These are phyloP conservation scores for Simplicillium aogashimaense DNA, from an alignment of 2,329 filamentous ascomycete species.

Conservation along the genomic window DNA sequence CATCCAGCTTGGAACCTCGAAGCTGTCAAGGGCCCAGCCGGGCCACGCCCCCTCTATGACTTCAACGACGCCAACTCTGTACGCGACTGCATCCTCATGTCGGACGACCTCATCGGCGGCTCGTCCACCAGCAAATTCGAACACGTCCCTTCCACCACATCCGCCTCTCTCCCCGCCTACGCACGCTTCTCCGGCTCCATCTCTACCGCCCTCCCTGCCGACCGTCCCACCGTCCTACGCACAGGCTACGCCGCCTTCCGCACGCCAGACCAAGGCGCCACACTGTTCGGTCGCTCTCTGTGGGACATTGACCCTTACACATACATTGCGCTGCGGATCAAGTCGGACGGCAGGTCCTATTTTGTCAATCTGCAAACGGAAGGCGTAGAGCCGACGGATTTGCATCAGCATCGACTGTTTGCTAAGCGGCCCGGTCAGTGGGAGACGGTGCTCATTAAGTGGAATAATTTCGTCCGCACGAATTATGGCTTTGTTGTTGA, in stretches of 20 bases:
- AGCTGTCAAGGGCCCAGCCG: conserved; percentile 53
- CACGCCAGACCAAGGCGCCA: conserved; percentile 65
- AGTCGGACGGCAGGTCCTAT: conserved; percentile 85
- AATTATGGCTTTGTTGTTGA: conserved; percentile 89
- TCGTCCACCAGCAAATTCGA: conserved; percentile 69
- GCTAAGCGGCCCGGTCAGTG: conserved; percentile 71
- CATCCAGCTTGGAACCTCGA: conserved; percentile 56
- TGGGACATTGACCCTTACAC: conserved; percentile 88
- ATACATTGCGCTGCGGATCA: conserved; percentile 80
- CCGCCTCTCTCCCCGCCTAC: conserved; percentile 33
- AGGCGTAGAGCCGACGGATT: conserved; percentile 83
- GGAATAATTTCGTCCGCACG: conserved; percentile 88
- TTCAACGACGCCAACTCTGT: conserved; percentile 45
- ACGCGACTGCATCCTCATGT: conserved; percentile 64
- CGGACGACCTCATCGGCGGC: conserved; percentile 77
- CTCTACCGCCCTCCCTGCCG: conserved; percentile 69
- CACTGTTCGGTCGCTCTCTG: conserved; percentile 73
- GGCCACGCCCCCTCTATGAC: conserved; percentile 53
- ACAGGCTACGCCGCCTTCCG: conserved; percentile 87
- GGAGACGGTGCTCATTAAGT: conserved; percentile 90
- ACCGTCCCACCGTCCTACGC: conserved; percentile 64
- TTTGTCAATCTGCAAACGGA: conserved; percentile 95
- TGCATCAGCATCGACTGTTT: conserved; percentile 89
- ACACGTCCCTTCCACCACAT: conserved; percentile 32
- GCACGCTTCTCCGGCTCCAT: conserved; percentile 81